Conservation (phyloP, 768 basidiomycete species). For the Phlegmacium glaucopus region DNA sequence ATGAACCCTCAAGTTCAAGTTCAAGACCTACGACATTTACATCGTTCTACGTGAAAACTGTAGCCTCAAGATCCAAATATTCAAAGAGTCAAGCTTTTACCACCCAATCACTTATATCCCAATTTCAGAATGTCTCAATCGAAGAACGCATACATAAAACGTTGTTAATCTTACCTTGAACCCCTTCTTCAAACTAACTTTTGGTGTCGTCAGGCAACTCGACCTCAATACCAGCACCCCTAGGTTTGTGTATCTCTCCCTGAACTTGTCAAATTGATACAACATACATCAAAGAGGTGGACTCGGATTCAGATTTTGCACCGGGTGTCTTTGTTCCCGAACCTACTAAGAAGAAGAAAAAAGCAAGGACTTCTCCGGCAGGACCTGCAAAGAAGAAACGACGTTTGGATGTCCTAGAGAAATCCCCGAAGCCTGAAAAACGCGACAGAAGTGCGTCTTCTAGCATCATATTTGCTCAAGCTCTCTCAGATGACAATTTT, state of each 20-base stretch:
- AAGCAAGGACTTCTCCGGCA: conserved; percentile 9
- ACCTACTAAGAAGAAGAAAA: conserved; percentile 24
- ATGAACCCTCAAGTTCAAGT: too few species aligned
- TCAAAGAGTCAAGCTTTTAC: too few species aligned
- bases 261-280: not conserved
- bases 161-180: conserved; percentile 12
- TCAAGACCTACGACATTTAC: too few species aligned
- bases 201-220: conserved; percentile 24
- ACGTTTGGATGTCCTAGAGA: conserved; percentile 6
- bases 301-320: conserved; percentile 50
- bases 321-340: conserved; percentile 36
- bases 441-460: conserved; percentile 2
- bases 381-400: conserved; percentile 9
- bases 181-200: not conserved
- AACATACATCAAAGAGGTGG: conserved; percentile 28
- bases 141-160: conserved; percentile 17
- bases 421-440: not conserved
- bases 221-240: conserved; percentile 30
- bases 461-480: not conserved
- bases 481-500: not conserved
- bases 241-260: conserved; percentile 24
- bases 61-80: too few species aligned
- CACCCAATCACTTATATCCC: not conserved
- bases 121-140: not conserved
- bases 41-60: too few species aligned